phyloP scores from a whole-genome alignment of 176 grass and related monocot genomes.

The Avena eriantha region DNA sequence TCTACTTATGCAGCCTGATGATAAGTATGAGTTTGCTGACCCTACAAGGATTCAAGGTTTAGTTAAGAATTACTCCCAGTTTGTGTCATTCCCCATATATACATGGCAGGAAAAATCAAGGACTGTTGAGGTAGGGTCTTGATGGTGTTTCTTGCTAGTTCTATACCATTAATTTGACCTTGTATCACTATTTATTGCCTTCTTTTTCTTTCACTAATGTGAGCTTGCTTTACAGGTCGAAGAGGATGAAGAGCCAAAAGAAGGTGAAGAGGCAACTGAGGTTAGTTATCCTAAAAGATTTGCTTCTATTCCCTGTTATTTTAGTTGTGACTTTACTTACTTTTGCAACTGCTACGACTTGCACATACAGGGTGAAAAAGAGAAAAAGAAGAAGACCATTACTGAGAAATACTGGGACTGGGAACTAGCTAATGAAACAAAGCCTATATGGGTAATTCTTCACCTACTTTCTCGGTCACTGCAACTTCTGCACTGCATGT shows the following conservation, averaged over 20 bases:
- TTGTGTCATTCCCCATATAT: conserved; percentile 94
- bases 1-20: conserved; percentile 66
- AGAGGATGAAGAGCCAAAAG: conserved; percentile 73
- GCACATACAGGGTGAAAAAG: conserved; percentile 67
- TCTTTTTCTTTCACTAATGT: conserved; percentile 12
- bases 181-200: neutral
- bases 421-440: conserved; percentile 90
- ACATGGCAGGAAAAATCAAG: conserved; percentile 93
- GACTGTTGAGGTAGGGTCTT: conserved; percentile 73
- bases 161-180: neutral
- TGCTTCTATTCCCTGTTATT: neutral
- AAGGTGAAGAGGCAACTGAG: conserved; percentile 69
- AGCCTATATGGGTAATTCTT: conserved; percentile 84
- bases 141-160: conserved; percentile 19
- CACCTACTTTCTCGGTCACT: neutral
- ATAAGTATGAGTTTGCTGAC: conserved; percentile 92
- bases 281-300: conserved; percentile 55
- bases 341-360: conserved; percentile 1
- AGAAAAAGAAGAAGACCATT: conserved; percentile 86
- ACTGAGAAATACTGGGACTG: conserved; percentile 98
- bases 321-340: conserved; percentile 5
- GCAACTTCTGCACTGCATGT: neutral
- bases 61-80: conserved; percentile 94
- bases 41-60: conserved; percentile 74
- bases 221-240: conserved; percentile 54